Evolutionary conservation across 352 stramenopile species (phyloP), one percentile per base, ranked within the genome.

Genomic region (Pythium vanterpoolii): DNA sequence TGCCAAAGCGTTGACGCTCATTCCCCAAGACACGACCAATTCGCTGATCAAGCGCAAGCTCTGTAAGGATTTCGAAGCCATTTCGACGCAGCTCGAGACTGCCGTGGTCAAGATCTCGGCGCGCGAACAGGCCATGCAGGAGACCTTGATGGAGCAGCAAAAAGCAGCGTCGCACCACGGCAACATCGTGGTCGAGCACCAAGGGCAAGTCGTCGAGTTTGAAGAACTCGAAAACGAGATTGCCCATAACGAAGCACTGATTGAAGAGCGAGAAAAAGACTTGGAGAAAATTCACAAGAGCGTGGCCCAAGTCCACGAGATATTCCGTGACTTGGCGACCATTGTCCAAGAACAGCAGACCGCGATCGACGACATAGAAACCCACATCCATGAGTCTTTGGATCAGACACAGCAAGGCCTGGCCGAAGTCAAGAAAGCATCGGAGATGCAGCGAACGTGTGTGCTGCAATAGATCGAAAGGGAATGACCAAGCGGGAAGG

Each of bases 301-400:
- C 54, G 83, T 96, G n/a, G 86, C 84, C 36, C 85, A 96, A 58
- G 87, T 96, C 27, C 86, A 96, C 62, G 87, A 96, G 71, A 96
- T 96, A 66, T 96, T 95, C 69, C 70, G 86, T 7, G 87, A 96
- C 56, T 59, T 96, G 52, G 87, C 87, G 13, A 77, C 76, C 11
- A 92, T 96, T 52, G 87, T 96, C 38, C 71, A 87, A 31, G 80
- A 95, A 49, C 86, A 96, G 64, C 87, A 96, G 65, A 74, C 72
- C 18, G 74, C 76, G 30, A 92, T 96, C 56, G 86, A 96, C 64
- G 79, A 90, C 21, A 93, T 95, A 53, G 85, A 95, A 62, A 86
- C 66, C 2, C 80, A 95, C 68, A 78, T 94, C 43, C 80, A 95
- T 58, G 84, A 89, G 50, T 90, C 84, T 19, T 79, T 93, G 33